Evolutionary conservation across 441 rosid genomes (phyloP).

Genomic region (Bocquillonia castaneifolia): DNA sequence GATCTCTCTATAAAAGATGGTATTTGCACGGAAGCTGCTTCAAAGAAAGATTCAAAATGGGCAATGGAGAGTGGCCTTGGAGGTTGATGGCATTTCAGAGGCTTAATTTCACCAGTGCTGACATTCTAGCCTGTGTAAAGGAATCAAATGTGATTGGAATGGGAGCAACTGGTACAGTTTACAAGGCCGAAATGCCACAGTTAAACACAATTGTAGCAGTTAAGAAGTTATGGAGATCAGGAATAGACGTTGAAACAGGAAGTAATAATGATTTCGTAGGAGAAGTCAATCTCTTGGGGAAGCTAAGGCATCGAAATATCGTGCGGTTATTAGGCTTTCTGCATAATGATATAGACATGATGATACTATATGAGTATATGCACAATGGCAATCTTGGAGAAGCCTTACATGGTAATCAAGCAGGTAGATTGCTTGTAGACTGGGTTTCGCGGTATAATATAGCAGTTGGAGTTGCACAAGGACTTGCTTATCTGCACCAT

Average conservation of each 20-base stretch:
- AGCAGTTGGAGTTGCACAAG: constrained; percentile 92
- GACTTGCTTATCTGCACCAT: constrained; percentile 90
- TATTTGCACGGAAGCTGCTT: constrained; percentile 40
- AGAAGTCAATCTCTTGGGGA: constrained; percentile 84
- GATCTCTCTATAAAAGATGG: constrained; percentile 49
- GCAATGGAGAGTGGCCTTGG: constrained; percentile 84
- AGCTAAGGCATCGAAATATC: constrained; percentile 83
- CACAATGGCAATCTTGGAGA: constrained; percentile 88
- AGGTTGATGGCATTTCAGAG: constrained; percentile 78
- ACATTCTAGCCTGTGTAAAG: constrained; percentile 54
- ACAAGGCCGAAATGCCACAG: constrained; percentile 62
- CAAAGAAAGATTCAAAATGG: constrained; percentile 36
- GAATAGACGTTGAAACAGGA: constrained; percentile 47
- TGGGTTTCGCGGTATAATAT: constrained; percentile 90
- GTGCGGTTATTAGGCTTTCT: constrained; percentile 84
- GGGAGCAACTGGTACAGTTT: constrained; percentile 80
- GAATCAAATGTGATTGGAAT: constrained; percentile 76
- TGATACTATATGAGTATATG: constrained; percentile 88
- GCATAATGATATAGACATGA: constrained; percentile 76
- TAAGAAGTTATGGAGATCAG: constrained; percentile 77
- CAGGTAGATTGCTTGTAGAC: constrained; percentile 67
- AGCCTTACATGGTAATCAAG: constrained; percentile 83
- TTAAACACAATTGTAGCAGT: constrained; percentile 56
- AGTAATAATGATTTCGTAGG: constrained; percentile 67
- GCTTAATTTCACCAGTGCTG: constrained; percentile 63